Evolutionary conservation across 2,329 filamentous ascomycete genomes (phyloP).

Genomic region (Alternaria consortialis): DNA sequence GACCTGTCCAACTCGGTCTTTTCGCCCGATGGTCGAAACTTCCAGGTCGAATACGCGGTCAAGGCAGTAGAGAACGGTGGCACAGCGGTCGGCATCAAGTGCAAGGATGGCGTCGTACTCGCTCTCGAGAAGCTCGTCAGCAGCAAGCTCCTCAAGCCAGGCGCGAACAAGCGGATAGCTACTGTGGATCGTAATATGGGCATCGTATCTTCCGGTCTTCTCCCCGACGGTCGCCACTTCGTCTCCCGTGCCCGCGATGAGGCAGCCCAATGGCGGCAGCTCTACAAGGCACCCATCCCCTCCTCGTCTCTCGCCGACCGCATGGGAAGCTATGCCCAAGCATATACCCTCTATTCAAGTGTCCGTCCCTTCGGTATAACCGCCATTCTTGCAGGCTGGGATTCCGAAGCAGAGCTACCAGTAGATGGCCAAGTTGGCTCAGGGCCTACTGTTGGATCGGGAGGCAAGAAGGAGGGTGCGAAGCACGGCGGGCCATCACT

Average conservation of each 20-base stretch:
- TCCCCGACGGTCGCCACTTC: slow-evolving; percentile 95
- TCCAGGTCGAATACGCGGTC: slow-evolving; percentile 95
- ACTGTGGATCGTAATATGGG: slow-evolving; percentile 94
- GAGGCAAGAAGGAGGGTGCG: slow-evolving; percentile 79
- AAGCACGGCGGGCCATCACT: slow-evolving; percentile 89
- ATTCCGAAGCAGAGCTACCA: slow-evolving; percentile 82
- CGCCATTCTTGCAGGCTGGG: slow-evolving; percentile 91
- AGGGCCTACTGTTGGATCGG: slow-evolving; percentile 80
- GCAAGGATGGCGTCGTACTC: slow-evolving; percentile 95
- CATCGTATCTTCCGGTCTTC: slow-evolving; percentile 90
- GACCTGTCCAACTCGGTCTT: slow-evolving; percentile 99
- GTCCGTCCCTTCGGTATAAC: slow-evolving; percentile 97
- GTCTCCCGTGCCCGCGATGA: slow-evolving; percentile 94
- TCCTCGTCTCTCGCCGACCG: slow-evolving; percentile 87
- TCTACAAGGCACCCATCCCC: slow-evolving; percentile 94
- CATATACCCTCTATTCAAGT: slow-evolving; percentile 95
- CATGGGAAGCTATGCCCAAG: slow-evolving; percentile 95
- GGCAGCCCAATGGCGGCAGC: slow-evolving; percentile 86
- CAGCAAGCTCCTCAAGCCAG: slow-evolving; percentile 93
- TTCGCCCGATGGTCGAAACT: slow-evolving; percentile 98
- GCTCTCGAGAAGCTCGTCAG: slow-evolving; percentile 96
- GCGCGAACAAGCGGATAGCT: slow-evolving; percentile 96
- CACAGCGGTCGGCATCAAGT: slow-evolving; percentile 93
- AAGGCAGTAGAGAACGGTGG: slow-evolving; percentile 99
- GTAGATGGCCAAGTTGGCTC: slow-evolving; percentile 91